Percentiles rank a stretch among this genome's conserved stretches.
Conservation (phyloP, 805 yeast species). For the Monosporozyma servazzii region DNA sequence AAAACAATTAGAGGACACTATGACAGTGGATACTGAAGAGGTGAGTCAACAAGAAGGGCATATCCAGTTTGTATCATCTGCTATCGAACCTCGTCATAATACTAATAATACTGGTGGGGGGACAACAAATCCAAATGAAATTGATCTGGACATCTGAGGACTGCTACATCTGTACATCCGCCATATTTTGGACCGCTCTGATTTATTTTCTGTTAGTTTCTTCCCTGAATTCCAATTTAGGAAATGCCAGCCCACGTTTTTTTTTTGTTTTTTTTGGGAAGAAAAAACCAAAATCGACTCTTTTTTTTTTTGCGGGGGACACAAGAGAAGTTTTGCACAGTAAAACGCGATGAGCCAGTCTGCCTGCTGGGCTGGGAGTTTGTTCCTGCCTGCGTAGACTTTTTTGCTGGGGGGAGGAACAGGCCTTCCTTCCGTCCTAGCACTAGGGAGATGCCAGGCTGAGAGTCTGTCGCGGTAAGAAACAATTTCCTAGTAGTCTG, state of each 20-base stretch:
- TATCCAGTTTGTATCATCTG: slow-evolving; percentile 41
- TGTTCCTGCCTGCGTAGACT: too few species aligned
- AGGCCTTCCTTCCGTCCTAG: too few species aligned
- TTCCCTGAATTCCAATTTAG: background rate
- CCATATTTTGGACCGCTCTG: background rate
- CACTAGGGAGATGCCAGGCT: too few species aligned
- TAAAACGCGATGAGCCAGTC: too few species aligned
- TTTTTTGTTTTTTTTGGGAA: too few species aligned
- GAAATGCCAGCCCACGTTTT: background rate
- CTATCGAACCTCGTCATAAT: slow-evolving; percentile 4
- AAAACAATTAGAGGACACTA: slow-evolving; percentile 31
- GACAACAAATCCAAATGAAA: slow-evolving; percentile 7
- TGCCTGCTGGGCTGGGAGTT: too few species aligned
- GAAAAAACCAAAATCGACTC: too few species aligned
- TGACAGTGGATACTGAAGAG: slow-evolving; percentile 24
- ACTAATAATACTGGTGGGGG: background rate
- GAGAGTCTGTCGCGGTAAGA: too few species aligned
- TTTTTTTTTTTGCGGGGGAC: too few species aligned
- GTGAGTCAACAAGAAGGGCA: slow-evolving; percentile 19
- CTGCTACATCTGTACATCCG: slow-evolving; percentile 3
- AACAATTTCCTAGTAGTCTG: too few species aligned
- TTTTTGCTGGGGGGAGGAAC: too few species aligned
- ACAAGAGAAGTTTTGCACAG: too few species aligned
- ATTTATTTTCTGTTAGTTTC: background rate
- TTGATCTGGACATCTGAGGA: slow-evolving; percentile 5